Conservation (phyloP, 495 filamentous ascomycete genomes). For the Trichoderma gamsii region DNA sequence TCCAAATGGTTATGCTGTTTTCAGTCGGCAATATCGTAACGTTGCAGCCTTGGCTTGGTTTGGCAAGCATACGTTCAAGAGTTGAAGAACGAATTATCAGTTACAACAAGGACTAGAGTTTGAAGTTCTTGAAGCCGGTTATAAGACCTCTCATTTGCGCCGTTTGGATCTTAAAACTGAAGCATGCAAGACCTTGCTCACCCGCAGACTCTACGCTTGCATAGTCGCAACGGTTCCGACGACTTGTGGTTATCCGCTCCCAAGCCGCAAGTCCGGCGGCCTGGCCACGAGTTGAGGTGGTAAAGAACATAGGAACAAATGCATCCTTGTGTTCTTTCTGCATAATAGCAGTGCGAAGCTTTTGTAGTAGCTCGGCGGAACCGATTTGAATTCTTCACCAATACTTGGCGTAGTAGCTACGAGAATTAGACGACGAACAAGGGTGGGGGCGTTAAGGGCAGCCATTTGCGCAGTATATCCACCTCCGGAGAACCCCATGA, state of each 20-base stretch:
- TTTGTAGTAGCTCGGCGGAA: slow-evolving; percentile 15
- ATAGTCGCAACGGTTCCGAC: slow-evolving; percentile 18
- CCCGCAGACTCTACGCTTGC: slow-evolving; percentile 21
- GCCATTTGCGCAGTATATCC: slow-evolving; percentile 25
- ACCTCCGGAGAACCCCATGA: slow-evolving; percentile 29
- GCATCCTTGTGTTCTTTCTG: slow-evolving; percentile 18
- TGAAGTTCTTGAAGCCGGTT: slow-evolving; percentile 25
- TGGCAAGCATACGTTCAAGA: background rate
- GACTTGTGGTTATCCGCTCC: slow-evolving; percentile 19
- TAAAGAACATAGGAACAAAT: slow-evolving; percentile 21
- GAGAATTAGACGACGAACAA: slow-evolving; percentile 23
- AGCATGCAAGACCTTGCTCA: slow-evolving; percentile 21
- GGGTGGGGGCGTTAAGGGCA: slow-evolving; percentile 19
- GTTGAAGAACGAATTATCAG: slow-evolving; percentile 21
- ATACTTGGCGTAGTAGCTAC: slow-evolving; percentile 22
- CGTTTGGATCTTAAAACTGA: slow-evolving; percentile 22
- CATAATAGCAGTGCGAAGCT: slow-evolving; percentile 12
- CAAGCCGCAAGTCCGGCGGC: slow-evolving; percentile 23
- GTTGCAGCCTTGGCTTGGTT: slow-evolving; percentile 14
- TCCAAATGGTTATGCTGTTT: slow-evolving; percentile 21
- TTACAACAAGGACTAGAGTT: slow-evolving; percentile 31
- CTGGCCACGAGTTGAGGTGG: slow-evolving; percentile 18
- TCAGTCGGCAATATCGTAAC: slow-evolving; percentile 26
- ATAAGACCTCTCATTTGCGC: slow-evolving; percentile 22
- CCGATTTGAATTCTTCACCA: slow-evolving; percentile 17